These are phyloP conservation scores for Graphiopsis chlorocephala DNA, from an alignment of 2,329 filamentous ascomycete species.

Conservation along the genomic window DNA sequence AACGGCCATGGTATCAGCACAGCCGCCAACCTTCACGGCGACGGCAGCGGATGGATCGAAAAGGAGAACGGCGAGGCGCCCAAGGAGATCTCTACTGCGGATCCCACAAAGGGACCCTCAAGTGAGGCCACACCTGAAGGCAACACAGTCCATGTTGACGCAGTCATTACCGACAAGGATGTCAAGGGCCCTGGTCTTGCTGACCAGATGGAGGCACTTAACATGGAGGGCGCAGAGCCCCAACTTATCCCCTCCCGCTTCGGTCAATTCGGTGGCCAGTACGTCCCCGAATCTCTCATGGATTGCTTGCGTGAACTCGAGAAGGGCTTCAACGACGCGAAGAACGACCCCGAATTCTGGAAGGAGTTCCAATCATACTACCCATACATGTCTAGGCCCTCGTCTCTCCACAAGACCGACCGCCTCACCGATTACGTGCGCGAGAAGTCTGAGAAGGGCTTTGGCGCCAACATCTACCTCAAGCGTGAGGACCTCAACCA, in stretches of 20 bases:
- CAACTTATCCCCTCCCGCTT: constrained; percentile 77
- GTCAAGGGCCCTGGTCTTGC: constrained; percentile 61
- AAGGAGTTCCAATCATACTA: constrained; percentile 95
- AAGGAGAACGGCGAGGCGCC: constrained; percentile 30
- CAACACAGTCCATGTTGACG: constrained; percentile 63
- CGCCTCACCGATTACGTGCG: constrained; percentile 67
- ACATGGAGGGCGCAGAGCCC: constrained; percentile 53
- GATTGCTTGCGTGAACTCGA: constrained; percentile 91
- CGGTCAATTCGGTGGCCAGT: constrained; percentile 94
- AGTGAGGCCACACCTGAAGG: constrained; percentile 37
- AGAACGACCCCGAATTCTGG: constrained; percentile 90
- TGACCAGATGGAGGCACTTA: constrained; percentile 81
- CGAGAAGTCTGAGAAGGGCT: constrained; percentile 49
- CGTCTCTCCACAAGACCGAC: constrained; percentile 84
- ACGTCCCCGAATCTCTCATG: constrained; percentile 96
- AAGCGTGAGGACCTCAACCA: constrained; percentile 98
- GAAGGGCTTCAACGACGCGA: constrained; percentile 82
- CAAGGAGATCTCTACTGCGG: constrained; percentile 35
- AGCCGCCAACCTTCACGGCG: constrained; percentile 32
- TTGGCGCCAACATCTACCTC: constrained; percentile 93
- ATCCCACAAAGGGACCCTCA: constrained; percentile 34
- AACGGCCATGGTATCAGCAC: constrained; percentile 32
- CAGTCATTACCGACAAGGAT: constrained; percentile 61
- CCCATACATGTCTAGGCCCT: constrained; percentile 93
- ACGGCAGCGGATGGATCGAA: constrained; percentile 36